phyloP scores from a whole-genome alignment of 768 basidiomycete genomes.

The Rhizopogon vulgaris region DNA sequence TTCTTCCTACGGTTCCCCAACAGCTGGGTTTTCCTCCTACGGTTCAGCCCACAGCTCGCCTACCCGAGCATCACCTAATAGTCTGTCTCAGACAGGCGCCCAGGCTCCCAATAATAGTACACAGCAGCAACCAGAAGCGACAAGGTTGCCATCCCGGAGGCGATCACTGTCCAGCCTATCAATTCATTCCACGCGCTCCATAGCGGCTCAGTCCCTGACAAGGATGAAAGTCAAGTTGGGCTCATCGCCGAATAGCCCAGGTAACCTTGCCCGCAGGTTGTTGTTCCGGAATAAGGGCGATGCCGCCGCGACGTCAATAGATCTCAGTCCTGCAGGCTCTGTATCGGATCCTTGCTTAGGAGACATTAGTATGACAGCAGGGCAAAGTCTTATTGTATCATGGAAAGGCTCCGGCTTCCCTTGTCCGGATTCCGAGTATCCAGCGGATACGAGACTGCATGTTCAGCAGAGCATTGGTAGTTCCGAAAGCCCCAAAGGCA shows the following conservation, averaged over 20 bases:
- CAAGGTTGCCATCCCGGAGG: constrained; percentile 38
- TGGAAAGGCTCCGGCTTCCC: constrained; percentile 33
- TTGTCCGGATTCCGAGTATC: background rate
- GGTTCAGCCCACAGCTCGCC: constrained; percentile 30
- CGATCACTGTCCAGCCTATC: constrained; percentile 55
- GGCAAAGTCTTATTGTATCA: constrained; percentile 29
- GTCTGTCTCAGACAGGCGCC: constrained; percentile 10
- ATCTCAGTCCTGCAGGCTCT: background rate
- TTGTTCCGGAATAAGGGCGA: constrained; percentile 37
- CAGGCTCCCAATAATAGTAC: constrained; percentile 10
- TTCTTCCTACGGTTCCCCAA: constrained; percentile 29
- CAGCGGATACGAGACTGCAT: background rate
- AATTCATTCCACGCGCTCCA: constrained; percentile 33
- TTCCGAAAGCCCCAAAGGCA: constrained; percentile 18
- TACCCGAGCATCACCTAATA: constrained; percentile 25
- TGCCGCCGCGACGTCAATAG: constrained; percentile 7
- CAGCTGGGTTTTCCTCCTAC: constrained; percentile 29
- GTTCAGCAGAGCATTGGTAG: constrained; percentile 9
- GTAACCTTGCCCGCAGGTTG: constrained; percentile 52
- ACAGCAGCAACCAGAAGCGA: constrained; percentile 18
- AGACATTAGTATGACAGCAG: constrained; percentile 16
- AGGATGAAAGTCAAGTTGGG: constrained; percentile 42
- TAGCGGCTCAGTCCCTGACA: constrained; percentile 41
- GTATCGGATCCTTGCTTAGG: constrained; percentile 7
- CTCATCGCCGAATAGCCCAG: constrained; percentile 34